These are phyloP conservation scores for Macrophomina tecta DNA, from an alignment of 2,329 filamentous ascomycete genomes.

Conservation along the genomic window DNA sequence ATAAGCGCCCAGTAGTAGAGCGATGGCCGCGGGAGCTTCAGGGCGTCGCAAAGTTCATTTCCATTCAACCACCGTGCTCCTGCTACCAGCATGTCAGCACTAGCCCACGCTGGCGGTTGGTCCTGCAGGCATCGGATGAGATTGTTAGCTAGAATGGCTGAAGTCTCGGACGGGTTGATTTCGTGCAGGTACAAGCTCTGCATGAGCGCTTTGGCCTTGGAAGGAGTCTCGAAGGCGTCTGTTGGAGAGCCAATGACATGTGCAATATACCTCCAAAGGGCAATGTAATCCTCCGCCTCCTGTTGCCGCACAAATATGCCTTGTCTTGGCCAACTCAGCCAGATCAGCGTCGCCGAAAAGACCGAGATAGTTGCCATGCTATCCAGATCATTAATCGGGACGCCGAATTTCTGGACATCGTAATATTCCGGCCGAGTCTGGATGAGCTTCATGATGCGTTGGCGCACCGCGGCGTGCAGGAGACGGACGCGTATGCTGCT, in stretches of 20 bases:
- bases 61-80: slow-evolving; percentile 75
- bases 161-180: slow-evolving; percentile 68
- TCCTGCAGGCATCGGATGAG: slow-evolving; percentile 72
- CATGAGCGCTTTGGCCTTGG: slow-evolving; percentile 66
- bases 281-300: slow-evolving; percentile 73
- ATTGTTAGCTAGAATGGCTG: slow-evolving; percentile 72
- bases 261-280: slow-evolving; percentile 77
- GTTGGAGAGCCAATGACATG: slow-evolving; percentile 74
- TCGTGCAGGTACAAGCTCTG: slow-evolving; percentile 72
- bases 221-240: slow-evolving; percentile 62
- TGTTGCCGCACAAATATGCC: slow-evolving; percentile 68
- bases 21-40: slow-evolving; percentile 64
- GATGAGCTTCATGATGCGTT: slow-evolving; percentile 67
- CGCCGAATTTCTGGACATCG: slow-evolving; percentile 62
- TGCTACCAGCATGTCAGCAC: slow-evolving; percentile 70
- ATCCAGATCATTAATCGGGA: slow-evolving; percentile 79
- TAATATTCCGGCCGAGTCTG: slow-evolving; percentile 67
- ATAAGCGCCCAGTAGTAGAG: slow-evolving; percentile 66
- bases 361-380: slow-evolving; percentile 73
- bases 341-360: slow-evolving; percentile 73
- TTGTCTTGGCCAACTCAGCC: slow-evolving; percentile 72
- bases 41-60: slow-evolving; percentile 62
- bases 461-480: slow-evolving; percentile 70
- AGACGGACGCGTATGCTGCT: slow-evolving; percentile 72
- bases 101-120: slow-evolving; percentile 69